Conservation (phyloP, 495 filamentous ascomycete genomes). For the Trichocladium uniseriatum region DNA sequence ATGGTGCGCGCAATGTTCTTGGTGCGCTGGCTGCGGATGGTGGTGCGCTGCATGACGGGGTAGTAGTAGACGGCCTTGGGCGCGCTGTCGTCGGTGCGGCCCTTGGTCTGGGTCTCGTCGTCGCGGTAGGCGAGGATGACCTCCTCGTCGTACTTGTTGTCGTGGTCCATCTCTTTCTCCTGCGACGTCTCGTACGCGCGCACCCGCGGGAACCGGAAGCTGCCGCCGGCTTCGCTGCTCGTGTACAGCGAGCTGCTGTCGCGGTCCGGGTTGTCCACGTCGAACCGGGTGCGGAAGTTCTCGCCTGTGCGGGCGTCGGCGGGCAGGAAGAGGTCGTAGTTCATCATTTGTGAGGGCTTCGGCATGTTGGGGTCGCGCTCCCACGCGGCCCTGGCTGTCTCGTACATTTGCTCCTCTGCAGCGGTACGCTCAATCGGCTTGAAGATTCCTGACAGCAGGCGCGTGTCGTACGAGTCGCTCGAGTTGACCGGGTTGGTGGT, state of each 20-base stretch:
- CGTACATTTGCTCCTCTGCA: slow-evolving; percentile 40
- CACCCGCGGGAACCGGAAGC: slow-evolving; percentile 65
- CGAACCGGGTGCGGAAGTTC: slow-evolving; percentile 64
- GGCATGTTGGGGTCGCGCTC: slow-evolving; percentile 54
- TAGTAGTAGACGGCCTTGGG: slow-evolving; percentile 82
- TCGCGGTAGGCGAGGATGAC: slow-evolving; percentile 43
- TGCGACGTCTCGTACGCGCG: slow-evolving; percentile 76
- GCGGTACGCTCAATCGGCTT: slow-evolving; percentile 49
- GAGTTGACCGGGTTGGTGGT: slow-evolving; percentile 63
- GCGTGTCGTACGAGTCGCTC: slow-evolving; percentile 56
- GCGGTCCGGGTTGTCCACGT: slow-evolving; percentile 56
- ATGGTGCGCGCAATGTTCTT: slow-evolving; percentile 45
- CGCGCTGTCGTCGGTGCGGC: slow-evolving; percentile 20
- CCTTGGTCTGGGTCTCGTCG: slow-evolving; percentile 25
- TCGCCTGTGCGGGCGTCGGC: slow-evolving; percentile 45
- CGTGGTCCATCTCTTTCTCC: slow-evolving; percentile 55
- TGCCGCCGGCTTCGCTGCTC: slow-evolving; percentile 34
- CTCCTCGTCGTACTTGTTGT: slow-evolving; percentile 52
- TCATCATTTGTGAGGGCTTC: slow-evolving; percentile 51
- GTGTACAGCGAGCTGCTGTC: slow-evolving; percentile 62
- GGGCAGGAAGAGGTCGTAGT: slow-evolving; percentile 76
- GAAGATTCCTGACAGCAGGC: slow-evolving; percentile 72
- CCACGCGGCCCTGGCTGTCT: slow-evolving; percentile 49
- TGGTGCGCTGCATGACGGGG: slow-evolving; percentile 61
- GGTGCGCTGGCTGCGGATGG: slow-evolving; percentile 46